These are phyloP conservation scores for Leishmania turanica DNA, from an alignment of 208 protist genomes.

Conservation along the genomic window DNA sequence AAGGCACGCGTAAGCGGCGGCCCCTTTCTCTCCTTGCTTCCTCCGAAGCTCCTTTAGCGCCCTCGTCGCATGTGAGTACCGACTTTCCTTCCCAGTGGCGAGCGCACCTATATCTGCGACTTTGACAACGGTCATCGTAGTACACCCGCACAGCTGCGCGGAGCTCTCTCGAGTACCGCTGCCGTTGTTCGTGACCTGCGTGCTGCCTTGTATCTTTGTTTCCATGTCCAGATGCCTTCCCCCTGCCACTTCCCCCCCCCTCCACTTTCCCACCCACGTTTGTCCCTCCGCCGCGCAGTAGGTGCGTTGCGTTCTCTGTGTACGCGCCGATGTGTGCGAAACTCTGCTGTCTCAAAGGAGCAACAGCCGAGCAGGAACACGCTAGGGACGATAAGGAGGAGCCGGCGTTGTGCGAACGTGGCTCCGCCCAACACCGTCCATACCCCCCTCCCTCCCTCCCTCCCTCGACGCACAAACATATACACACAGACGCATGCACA, in stretches of 20 bases:
- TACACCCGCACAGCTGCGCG: background rate
- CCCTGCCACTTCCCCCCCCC: background rate
- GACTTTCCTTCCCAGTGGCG: background rate
- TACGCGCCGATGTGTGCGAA: background rate
- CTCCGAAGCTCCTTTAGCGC: background rate
- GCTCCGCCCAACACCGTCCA: no score
- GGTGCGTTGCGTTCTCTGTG: background rate
- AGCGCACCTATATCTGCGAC: background rate
- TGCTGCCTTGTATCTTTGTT: background rate
- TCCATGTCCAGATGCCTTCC: background rate
- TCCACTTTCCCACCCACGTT: background rate
- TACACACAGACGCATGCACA: background rate
- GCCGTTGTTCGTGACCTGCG: background rate
- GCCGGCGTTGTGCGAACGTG: background rate
- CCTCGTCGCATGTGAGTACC: background rate
- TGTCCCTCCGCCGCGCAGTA: background rate
- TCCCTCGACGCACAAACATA: background rate
- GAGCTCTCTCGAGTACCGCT: background rate
- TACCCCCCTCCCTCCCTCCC: no score
- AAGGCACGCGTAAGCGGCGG: background rate
- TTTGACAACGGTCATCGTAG: background rate
- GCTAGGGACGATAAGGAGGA: background rate
- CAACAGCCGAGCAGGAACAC: background rate
- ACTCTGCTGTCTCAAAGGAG: background rate
- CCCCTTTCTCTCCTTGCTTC: background rate